Conservation (phyloP, 805 yeast genomes). For the Jamesozyma rosinii region DNA sequence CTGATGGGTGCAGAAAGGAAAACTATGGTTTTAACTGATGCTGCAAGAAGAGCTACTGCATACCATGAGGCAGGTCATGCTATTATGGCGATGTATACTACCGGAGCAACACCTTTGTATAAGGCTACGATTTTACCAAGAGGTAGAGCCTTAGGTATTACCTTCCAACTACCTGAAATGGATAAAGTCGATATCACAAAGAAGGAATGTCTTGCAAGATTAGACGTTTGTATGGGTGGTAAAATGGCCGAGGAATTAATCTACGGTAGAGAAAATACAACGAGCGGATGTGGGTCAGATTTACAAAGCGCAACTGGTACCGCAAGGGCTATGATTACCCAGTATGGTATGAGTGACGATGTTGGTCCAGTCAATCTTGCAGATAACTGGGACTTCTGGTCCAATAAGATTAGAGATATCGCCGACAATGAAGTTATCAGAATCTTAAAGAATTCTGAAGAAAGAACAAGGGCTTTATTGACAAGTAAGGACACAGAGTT, state of each 20-base stretch:
- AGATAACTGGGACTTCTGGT: slow-evolving; percentile 94
- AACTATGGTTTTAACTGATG: slow-evolving; percentile 96
- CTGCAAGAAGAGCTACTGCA: slow-evolving; percentile 86
- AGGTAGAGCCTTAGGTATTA: slow-evolving; percentile 92
- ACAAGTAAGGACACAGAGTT: slow-evolving; percentile 57
- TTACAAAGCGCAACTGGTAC: slow-evolving; percentile 80
- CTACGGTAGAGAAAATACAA: slow-evolving; percentile 85
- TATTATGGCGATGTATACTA: slow-evolving; percentile 89
- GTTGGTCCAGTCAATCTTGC: slow-evolving; percentile 88
- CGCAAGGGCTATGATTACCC: slow-evolving; percentile 94
- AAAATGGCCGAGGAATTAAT: slow-evolving; percentile 91
- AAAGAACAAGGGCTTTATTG: slow-evolving; percentile 65
- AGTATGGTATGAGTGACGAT: slow-evolving; percentile 89
- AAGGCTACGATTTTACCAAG: slow-evolving; percentile 96
- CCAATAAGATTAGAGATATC: slow-evolving; percentile 72
- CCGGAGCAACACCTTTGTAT: slow-evolving; percentile 89
- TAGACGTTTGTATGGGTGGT: slow-evolving; percentile 99
- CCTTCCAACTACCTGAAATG: slow-evolving; percentile 96
- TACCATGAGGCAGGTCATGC: slow-evolving; percentile 99
- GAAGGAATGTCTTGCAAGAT: slow-evolving; percentile 78
- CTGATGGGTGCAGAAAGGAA: slow-evolving; percentile 96
- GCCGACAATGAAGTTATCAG: slow-evolving; percentile 90
- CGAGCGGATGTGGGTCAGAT: slow-evolving; percentile 92
- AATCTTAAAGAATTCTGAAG: slow-evolving; percentile 64
- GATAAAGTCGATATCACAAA: slow-evolving; percentile 91